Conservation (phyloP, 257 asterid species). For the Solanum ossicruentum region DNA sequence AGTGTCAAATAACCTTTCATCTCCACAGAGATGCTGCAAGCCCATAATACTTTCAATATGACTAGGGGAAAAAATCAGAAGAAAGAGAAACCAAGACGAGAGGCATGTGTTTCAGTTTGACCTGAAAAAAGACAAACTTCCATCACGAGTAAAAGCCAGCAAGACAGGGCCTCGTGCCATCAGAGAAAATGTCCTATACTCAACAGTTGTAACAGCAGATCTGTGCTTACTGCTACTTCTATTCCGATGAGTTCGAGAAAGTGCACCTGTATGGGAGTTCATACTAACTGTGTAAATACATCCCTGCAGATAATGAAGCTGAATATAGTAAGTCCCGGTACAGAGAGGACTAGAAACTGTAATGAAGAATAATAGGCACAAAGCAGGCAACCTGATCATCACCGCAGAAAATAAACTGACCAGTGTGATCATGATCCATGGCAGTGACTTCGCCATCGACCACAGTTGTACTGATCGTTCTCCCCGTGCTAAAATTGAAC, state of each 20-base stretch:
- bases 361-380: neutral
- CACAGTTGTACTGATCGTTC: conserved; percentile 49
- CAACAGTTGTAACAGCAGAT: conserved; percentile 78
- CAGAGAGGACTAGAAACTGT: neutral
- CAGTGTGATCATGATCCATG: conserved; percentile 96
- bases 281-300: conserved; percentile 62
- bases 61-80: neutral
- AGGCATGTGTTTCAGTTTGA: conserved; percentile 8
- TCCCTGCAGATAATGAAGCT: conserved; percentile 47
- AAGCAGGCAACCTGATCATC: conserved; percentile 63
- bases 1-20: conserved; percentile 82
- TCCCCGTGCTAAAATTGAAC: conserved; percentile 93
- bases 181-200: conserved; percentile 81
- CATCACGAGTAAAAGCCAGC: conserved; percentile 72
- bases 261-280: conserved; percentile 66
- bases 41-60: conserved; percentile 3
- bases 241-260: conserved; percentile 77
- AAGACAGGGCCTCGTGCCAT: conserved; percentile 92
- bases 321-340: neutral
- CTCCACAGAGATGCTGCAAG: conserved; percentile 66
- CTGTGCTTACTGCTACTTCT: conserved; percentile 53
- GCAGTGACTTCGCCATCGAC: conserved; percentile 89
- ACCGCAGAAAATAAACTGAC: conserved; percentile 91
- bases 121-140: conserved; percentile 94
- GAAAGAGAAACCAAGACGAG: neutral